Evolutionary conservation across 176 grass and related monocot genomes (phyloP), one percentile per base, ranked within the genome.

Genomic region (Eragrostis curvula): DNA sequence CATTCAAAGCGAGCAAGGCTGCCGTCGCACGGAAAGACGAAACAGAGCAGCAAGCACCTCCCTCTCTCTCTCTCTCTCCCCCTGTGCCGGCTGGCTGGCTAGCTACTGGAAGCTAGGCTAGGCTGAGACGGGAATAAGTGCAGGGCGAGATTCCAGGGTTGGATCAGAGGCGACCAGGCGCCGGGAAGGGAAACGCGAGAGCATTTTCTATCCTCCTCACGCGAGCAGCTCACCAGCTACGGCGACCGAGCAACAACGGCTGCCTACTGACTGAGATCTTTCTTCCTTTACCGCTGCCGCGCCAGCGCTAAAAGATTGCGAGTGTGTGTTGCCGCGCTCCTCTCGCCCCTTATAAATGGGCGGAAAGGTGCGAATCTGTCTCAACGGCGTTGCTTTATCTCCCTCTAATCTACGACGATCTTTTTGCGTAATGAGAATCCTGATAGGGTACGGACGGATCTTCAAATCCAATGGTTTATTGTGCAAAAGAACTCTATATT

Each of bases 321-420:
- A 12, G 81, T 16, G 67, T 74, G 82, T 71, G 52, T 2, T 63
- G n/a, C 13, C 28, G 36, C 63, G 2, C 15, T 42, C 42, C 12
- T 18, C 18, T 59, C 1, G 24, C 42, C 12, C n/a, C 48, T 86
- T 89, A 82, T 82, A 86, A 90, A 82, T 9, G 66, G 49, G 57
- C 55, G 42, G 30, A 59, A 67, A 82, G 36, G 32, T 5, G 7
- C 64, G 74, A 74, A 74, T 43, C 81, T 74, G 59, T 63, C 58
- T 66, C 21, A 3, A 41, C 51, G 77, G 21, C 77, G n/a, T 17
- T 36, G 39, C 17, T 59, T 46, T 67, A 81, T 68, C 53, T 48
- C 10, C 55, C n/a, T 46, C 21, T 59, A 59, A 9, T n/a, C 32
- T 36, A 36, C 32, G 32, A 7, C 66, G 49, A 24, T 52, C 68